These are phyloP conservation scores for Cornus controversa DNA, from an alignment of 148 eudicot genomes.

Conservation along the genomic window DNA sequence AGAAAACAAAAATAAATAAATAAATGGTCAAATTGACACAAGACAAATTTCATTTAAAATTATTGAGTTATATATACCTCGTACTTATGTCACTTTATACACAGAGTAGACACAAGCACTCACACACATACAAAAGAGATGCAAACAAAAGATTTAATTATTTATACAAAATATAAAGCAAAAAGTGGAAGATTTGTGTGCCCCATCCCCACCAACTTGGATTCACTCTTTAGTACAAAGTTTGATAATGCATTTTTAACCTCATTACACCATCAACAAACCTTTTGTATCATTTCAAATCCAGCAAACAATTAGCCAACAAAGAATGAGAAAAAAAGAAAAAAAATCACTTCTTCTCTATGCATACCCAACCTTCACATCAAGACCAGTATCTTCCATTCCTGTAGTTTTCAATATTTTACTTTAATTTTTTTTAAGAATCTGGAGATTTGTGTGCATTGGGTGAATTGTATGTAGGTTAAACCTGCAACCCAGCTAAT, in stretches of 20 bases:
- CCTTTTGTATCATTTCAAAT: background rate
- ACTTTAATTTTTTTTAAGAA: background rate
- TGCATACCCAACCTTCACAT: background rate
- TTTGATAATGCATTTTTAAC: background rate
- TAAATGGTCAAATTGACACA: too few species aligned
- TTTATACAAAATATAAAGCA: too few species aligned
- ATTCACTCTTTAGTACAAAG: background rate
- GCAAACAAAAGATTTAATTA: too few species aligned
- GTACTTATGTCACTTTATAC: too few species aligned
- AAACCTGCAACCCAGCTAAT: background rate
- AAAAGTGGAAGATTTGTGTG: too few species aligned
- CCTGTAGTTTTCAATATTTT: background rate
- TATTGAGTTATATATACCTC: too few species aligned
- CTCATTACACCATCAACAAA: background rate
- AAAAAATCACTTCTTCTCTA: background rate
- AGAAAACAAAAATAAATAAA: too few species aligned
- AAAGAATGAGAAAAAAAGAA: background rate
- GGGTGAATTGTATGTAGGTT: background rate
- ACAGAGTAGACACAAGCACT: too few species aligned
- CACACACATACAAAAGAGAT: too few species aligned
- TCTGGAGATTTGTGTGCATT: background rate
- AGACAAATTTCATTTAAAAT: too few species aligned
- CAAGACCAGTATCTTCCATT: background rate
- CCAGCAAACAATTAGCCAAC: background rate
- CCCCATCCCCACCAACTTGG: too few species aligned